phyloP scores from a whole-genome alignment of 352 stramenopile genomes.

The Ophiocytium majus region DNA sequence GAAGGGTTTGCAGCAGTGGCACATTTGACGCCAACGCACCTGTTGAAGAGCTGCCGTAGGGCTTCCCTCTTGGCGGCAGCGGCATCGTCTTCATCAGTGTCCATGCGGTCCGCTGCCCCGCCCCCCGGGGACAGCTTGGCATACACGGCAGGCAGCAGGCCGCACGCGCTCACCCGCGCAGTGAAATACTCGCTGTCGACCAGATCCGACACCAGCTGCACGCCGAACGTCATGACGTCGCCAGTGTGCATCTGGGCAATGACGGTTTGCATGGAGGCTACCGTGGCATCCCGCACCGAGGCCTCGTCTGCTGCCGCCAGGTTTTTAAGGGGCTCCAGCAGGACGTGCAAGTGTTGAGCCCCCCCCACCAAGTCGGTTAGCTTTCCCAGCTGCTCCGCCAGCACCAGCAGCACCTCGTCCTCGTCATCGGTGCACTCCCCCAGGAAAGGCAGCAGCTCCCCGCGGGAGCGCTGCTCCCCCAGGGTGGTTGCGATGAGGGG shows the following conservation, averaged over 20 bases:
- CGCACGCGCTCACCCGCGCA: conserved; percentile 69
- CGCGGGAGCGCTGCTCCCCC: conserved; percentile 76
- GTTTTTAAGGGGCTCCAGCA: conserved; percentile 90
- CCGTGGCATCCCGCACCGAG: conserved; percentile 74
- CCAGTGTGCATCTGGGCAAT: conserved; percentile 75
- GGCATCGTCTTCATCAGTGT: conserved; percentile 34
- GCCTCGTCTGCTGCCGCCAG: conserved; percentile 89
- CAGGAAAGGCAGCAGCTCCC: conserved; percentile 97
- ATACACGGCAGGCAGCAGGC: conserved; percentile 63
- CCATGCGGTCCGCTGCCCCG: neutral
- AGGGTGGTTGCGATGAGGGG: conserved; percentile 72
- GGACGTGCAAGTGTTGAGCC: conserved; percentile 70
- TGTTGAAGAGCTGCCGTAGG: conserved; percentile 33
- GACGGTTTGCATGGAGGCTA: conserved; percentile 80
- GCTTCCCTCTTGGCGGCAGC: conserved; percentile 13
- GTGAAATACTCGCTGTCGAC: conserved; percentile 92
- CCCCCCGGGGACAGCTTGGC: conserved; percentile 24
- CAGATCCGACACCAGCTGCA: conserved; percentile 85
- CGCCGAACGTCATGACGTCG: conserved; percentile 81
- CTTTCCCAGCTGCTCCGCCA: conserved; percentile 82
- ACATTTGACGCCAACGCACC: too few species aligned
- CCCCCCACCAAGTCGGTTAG: conserved; percentile 86
- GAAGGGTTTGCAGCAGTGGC: too few species aligned
- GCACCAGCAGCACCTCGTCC: conserved; percentile 87
- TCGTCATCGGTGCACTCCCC: conserved; percentile 95